Conservation (phyloP, 2,329 filamentous ascomycete species). For the Arthrinium phaeospermum region DNA sequence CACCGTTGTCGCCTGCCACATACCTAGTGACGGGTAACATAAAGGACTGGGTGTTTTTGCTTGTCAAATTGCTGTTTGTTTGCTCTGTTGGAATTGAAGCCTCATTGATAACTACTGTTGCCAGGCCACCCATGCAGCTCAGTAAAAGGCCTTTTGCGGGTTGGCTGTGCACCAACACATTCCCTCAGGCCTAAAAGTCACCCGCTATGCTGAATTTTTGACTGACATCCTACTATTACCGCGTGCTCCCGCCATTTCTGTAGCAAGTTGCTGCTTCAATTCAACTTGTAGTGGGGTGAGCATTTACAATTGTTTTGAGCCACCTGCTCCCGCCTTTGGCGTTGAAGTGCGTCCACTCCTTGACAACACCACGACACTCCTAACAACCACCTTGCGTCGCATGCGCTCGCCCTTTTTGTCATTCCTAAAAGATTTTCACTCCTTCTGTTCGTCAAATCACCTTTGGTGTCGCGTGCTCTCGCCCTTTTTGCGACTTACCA, state of each 20-base stretch:
- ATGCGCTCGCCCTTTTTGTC: not conserved
- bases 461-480: not conserved
- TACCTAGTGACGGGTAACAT: not conserved
- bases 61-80: not conserved
- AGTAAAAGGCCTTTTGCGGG: not conserved
- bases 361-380: not conserved
- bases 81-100: not conserved
- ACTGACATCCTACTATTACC: not conserved
- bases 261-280: not conserved
- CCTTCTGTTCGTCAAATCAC: not conserved
- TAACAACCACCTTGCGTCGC: not conserved
- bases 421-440: too few species aligned
- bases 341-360: not conserved
- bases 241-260: not conserved
- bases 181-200: too few species aligned
- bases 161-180: not conserved
- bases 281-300: not conserved
- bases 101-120: not conserved
- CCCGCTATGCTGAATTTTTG: not conserved
- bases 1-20: not conserved
- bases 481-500: not conserved
- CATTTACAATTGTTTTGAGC: not conserved
- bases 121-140: not conserved
- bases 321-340: not conserved
- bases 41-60: not conserved